phyloP scores from a whole-genome alignment of 1,284 basidiomycete genomes.

The Ustilago hordei region DNA sequence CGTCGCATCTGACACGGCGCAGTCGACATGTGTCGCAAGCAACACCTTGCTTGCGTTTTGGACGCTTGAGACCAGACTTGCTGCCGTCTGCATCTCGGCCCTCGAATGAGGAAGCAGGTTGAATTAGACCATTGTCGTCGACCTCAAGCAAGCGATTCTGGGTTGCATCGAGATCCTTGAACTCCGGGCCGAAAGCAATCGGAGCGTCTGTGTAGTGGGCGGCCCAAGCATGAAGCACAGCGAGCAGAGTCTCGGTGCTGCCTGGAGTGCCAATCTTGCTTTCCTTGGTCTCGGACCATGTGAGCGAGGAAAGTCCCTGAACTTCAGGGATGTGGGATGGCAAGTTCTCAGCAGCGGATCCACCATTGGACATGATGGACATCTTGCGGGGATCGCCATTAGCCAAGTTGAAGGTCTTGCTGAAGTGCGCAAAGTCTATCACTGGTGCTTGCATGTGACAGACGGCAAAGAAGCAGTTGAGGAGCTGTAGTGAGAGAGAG shows the following conservation, averaged over 20 bases:
- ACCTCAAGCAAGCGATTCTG: constrained; percentile 34
- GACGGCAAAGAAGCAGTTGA: constrained; percentile 63
- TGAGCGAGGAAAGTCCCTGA: constrained; percentile 25
- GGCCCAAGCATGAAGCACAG: constrained; percentile 62
- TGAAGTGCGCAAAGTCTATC: constrained; percentile 61
- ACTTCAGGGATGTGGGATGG: constrained; percentile 37
- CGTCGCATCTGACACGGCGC: constrained; percentile 63
- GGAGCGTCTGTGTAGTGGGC: constrained; percentile 63
- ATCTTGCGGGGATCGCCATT: constrained; percentile 61
- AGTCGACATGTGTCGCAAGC: constrained; percentile 68
- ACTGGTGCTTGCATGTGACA: constrained; percentile 63
- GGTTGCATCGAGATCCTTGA: constrained; percentile 31
- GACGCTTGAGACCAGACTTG: constrained; percentile 37
- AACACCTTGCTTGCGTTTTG: constrained; percentile 67
- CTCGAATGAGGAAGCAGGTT: constrained; percentile 9
- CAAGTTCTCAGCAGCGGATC: constrained; percentile 40
- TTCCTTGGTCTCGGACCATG: constrained; percentile 45
- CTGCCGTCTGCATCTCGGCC: constrained; percentile 18
- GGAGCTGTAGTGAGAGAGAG: constrained; percentile 54
- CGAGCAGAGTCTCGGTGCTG: constrained; percentile 59
- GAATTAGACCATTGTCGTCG: constrained; percentile 33
- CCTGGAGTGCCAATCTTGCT: constrained; percentile 60
- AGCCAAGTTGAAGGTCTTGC: constrained; percentile 60
- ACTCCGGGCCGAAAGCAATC: constrained; percentile 55
- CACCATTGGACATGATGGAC: constrained; percentile 64